Base-by-base conservation (phyloP, 2,329 filamentous ascomycete genomes). In the Aciculosporium take region DNA sequence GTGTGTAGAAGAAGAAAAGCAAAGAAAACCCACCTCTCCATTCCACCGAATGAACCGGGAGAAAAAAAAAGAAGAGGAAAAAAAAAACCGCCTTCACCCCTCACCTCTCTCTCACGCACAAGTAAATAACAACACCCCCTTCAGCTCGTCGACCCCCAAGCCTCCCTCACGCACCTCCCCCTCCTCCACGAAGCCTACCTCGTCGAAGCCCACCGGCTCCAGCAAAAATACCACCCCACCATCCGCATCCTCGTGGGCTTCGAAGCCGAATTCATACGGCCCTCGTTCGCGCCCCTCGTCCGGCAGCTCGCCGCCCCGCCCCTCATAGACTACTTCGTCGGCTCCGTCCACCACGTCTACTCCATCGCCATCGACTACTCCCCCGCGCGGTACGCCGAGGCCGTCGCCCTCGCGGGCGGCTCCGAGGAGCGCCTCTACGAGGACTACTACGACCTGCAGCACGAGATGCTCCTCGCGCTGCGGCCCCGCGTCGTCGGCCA, bases 341-440 rank as follows among this genome's bases (percentile, higher is more conserved):
- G 91, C 44, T 93, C 84, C 1, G 72, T 96, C 37, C 91, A 98
- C 63, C 91, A 98, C 60, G 83, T 88, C 7, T 76, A 84, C 54
- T 79, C 79, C 13, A 69, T 89, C 33, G 88, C 91, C 6, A 94
- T 98, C 54, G 91, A 98, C 66, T 94, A 83, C 57, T 81, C 93
- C 62, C 62, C 60, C 5, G 63, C 66, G 0, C 70, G 73, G 56
- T 96, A 91, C 56, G 64, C 68, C 17, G 60, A 66, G 8, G 58
- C 62, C 8, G 54, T 62, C n/a, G 53, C 57, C 1, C 59, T 60
- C 12, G 33, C 27, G 8, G 55, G 42, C 2, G 43, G 77, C 65
- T 40, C 69, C 0, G 85, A 94, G 55, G 78, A 86, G 58, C 61
- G 59, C n/a, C 67, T 95, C 18, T 89, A 81, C 53, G 77, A 77